Conservation (phyloP, 352 stramenopile species). For the Phytophthora agathidicida region DNA sequence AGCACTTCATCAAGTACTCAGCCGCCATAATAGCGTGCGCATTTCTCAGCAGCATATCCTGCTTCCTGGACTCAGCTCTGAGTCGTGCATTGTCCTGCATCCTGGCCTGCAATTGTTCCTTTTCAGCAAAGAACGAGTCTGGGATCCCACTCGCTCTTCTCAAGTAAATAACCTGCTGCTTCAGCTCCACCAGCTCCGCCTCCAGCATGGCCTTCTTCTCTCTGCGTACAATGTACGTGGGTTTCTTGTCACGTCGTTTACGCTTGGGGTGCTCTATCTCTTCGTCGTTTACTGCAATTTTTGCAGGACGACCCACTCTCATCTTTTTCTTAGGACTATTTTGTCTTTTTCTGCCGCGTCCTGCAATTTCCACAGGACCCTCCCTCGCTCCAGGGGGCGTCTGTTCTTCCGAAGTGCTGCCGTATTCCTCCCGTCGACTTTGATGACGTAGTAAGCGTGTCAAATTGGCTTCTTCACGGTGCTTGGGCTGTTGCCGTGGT, state of each 20-base stretch:
- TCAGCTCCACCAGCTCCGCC: slow-evolving; percentile 36
- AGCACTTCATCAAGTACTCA: slow-evolving; percentile 44
- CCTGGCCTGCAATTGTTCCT: slow-evolving; percentile 24
- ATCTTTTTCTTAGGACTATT: slow-evolving; percentile 17
- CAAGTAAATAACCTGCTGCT: slow-evolving; percentile 38
- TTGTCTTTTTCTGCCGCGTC: slow-evolving; percentile 8
- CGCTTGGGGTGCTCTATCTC: slow-evolving; percentile 5
- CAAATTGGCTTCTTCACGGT: not conserved
- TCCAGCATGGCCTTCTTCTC: slow-evolving; percentile 57
- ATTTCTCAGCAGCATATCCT: slow-evolving; percentile 49
- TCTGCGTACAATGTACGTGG: slow-evolving; percentile 45
- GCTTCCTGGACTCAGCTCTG: slow-evolving; percentile 42
- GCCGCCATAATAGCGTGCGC: slow-evolving; percentile 41
- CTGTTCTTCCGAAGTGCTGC: slow-evolving; percentile 23
- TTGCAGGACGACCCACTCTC: slow-evolving; percentile 8
- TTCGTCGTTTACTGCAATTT: slow-evolving; percentile 2
- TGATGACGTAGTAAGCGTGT: not conserved
- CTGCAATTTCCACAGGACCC: not conserved
- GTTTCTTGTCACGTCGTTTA: slow-evolving; percentile 40
- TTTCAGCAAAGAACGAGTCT: slow-evolving; percentile 35
- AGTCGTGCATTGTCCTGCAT: slow-evolving; percentile 43
- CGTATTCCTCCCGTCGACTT: slow-evolving; percentile 3
- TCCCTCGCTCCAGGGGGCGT: not conserved
- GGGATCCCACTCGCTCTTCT: slow-evolving; percentile 37
- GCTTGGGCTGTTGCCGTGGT: not conserved